Percentiles rank a stretch among this genome's conserved stretches.
Evolutionary conservation across 192 early-diverging fungal species (phyloP).

Genomic region (Gryganskiella cystojenkinii): DNA sequence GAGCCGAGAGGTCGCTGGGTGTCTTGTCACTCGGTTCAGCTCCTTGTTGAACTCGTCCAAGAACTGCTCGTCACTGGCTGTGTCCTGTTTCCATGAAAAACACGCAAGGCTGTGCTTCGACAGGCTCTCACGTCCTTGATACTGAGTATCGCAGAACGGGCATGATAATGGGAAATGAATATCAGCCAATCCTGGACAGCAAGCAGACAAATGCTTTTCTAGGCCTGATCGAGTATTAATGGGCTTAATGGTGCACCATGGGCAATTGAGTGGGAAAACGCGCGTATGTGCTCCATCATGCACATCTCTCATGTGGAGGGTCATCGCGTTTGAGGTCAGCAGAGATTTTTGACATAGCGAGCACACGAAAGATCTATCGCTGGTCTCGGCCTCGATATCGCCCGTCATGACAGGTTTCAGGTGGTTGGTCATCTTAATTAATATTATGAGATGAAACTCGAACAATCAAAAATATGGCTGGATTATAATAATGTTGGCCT

Average conservation of each 20-base stretch:
- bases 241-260: background rate
- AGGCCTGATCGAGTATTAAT: background rate
- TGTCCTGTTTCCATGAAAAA: slow-evolving; percentile 2
- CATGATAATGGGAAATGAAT: background rate
- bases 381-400: too few relatives aligned
- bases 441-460: too few relatives aligned
- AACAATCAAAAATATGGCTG: too few relatives aligned
- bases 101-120: background rate
- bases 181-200: background rate
- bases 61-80: background rate
- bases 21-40: slow-evolving; percentile 7
- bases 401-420: too few relatives aligned
- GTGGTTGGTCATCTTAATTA: too few relatives aligned
- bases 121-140: background rate
- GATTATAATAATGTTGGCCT: too few relatives aligned
- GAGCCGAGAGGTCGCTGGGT: background rate
- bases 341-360: background rate
- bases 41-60: slow-evolving; percentile 9
- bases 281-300: background rate
- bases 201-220: background rate
- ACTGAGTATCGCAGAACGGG: background rate
- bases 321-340: background rate
- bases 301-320: background rate
- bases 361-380: background rate
- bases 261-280: background rate